phyloP scores from a whole-genome alignment of 345 rosid genomes.

The Aegle marmelos region DNA sequence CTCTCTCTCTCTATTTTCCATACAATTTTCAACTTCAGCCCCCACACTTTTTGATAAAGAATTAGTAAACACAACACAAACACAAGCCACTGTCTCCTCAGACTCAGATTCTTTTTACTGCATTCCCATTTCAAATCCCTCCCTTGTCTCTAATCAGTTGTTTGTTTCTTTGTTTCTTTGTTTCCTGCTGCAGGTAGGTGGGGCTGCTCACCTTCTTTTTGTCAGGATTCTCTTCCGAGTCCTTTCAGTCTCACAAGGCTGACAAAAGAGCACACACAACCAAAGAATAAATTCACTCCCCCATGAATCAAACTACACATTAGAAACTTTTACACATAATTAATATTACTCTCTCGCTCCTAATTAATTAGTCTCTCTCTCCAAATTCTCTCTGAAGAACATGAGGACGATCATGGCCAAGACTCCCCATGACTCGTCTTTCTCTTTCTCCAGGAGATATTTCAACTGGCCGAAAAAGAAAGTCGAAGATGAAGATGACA shows the following conservation, averaged over 20 bases:
- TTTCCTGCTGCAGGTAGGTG: constrained; percentile 48
- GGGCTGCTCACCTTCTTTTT: constrained; percentile 73
- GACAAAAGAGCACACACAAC: constrained; percentile 17
- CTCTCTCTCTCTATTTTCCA: background rate
- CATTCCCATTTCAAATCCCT: background rate
- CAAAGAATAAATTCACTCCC: constrained; percentile 19
- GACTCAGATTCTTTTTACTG: constrained; percentile 15
- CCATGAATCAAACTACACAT: background rate
- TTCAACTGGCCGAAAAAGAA: constrained; percentile 74
- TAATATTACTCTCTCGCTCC: background rate
- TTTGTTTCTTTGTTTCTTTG: constrained; percentile 16
- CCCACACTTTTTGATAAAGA: constrained; percentile 29
- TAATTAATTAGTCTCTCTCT: background rate
- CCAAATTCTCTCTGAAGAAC: constrained; percentile 11
- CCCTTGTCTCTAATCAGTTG: constrained; percentile 8
- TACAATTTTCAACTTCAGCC: constrained; percentile 10
- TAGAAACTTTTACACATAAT: background rate
- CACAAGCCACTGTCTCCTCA: constrained; percentile 24
- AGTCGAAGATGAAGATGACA: constrained; percentile 52
- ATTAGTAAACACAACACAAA: background rate
- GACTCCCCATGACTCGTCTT: constrained; percentile 69
- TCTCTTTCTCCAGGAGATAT: constrained; percentile 88
- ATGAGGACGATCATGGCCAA: constrained; percentile 73
- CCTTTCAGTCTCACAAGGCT: constrained; percentile 24
- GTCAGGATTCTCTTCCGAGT: constrained; percentile 33